phyloP scores from a whole-genome alignment of 768 basidiomycete species.

The Pholiota molesta region DNA sequence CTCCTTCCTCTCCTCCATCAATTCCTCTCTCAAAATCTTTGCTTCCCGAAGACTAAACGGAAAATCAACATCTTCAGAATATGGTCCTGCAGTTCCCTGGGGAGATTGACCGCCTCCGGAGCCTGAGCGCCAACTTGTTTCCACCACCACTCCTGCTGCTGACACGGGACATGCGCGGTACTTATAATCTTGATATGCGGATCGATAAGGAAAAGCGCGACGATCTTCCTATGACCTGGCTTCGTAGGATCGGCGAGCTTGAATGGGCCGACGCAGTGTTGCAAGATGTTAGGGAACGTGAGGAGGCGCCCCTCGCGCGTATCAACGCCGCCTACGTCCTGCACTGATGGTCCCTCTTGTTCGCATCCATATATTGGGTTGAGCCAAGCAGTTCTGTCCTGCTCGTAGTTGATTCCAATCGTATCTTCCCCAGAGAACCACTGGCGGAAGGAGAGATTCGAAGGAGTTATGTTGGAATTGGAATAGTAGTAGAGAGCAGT shows the following conservation, averaged over 20 bases:
- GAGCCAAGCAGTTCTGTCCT: constrained; percentile 32
- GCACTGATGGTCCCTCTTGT: constrained; percentile 25
- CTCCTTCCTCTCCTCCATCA: constrained; percentile 24
- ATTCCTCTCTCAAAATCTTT: constrained; percentile 18
- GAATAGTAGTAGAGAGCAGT: constrained; percentile 34
- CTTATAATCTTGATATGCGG: constrained; percentile 32
- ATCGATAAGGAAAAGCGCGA: constrained; percentile 47
- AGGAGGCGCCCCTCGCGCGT: constrained; percentile 39
- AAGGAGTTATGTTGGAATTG: constrained; percentile 26
- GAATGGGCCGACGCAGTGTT: constrained; percentile 43
- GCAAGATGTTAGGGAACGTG: constrained; percentile 45
- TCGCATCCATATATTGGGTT: constrained; percentile 27
- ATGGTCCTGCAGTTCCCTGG: constrained; percentile 21
- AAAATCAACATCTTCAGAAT: constrained; percentile 21
- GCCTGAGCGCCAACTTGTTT: constrained; percentile 8
- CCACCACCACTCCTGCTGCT: constrained; percentile 34
- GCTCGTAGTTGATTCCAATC: constrained; percentile 21
- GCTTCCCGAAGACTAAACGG: constrained; percentile 21
- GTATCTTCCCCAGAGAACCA: not conserved
- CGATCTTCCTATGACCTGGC: constrained; percentile 46
- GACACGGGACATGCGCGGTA: constrained; percentile 33
- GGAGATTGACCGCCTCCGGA: constrained; percentile 2
- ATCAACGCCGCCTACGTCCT: constrained; percentile 35
- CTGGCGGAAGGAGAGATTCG: constrained; percentile 29
- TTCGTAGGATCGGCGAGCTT: constrained; percentile 37